Evolutionary conservation across 1,284 basidiomycete genomes (phyloP).

Genomic region (Apiotrichum brassicae): DNA sequence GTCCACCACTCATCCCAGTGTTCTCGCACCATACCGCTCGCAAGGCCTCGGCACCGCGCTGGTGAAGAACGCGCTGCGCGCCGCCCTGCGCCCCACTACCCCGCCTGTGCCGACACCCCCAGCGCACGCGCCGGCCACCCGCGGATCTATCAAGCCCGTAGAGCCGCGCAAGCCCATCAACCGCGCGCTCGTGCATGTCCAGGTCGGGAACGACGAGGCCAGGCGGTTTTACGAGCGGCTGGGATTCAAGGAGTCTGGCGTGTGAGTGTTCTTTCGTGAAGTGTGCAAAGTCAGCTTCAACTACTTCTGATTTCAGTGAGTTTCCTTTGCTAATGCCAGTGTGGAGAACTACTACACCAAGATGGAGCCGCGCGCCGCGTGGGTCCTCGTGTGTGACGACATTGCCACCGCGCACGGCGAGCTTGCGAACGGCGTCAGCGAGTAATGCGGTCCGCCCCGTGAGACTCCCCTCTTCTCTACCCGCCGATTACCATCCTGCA

Average conservation of each 20-base stretch:
- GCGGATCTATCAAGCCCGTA: conserved; percentile 26
- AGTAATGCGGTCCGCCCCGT: neutral
- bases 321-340: conserved; percentile 3
- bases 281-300: no score
- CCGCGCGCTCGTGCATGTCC: conserved; percentile 39
- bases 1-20: conserved; percentile 17
- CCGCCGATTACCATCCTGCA: neutral
- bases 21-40: conserved; percentile 45
- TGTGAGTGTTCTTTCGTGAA: no score
- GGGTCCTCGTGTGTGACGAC: conserved; percentile 42
- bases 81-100: conserved; percentile 35
- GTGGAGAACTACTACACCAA: conserved; percentile 42
- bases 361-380: conserved; percentile 38
- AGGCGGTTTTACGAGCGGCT: conserved; percentile 44
- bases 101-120: conserved; percentile 37
- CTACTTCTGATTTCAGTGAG: no score
- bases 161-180: conserved; percentile 32
- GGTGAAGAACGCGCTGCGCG: conserved; percentile 30
- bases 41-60: conserved; percentile 43
- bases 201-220: conserved; percentile 41
- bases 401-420: conserved; percentile 31
- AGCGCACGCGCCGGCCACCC: conserved; percentile 32
- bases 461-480: neutral
- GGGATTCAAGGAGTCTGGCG: conserved; percentile 40
- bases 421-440: conserved; percentile 16